Evolutionary conservation across 306 rosid genomes (phyloP).

Genomic region (Sicyos baderoa): DNA sequence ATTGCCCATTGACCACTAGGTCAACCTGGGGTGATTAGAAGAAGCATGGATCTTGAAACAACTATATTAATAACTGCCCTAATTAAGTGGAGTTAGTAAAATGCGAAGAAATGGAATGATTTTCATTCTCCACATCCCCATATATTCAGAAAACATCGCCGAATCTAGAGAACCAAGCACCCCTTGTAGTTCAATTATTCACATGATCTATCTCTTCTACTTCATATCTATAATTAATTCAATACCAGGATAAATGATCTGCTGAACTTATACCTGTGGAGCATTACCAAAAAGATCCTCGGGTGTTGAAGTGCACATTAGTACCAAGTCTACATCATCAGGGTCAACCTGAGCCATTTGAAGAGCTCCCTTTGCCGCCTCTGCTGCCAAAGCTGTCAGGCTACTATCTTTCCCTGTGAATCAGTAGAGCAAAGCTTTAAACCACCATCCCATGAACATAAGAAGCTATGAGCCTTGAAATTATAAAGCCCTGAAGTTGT

Average conservation of each 20-base stretch:
- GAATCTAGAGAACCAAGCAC: background rate
- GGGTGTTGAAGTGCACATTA: slow-evolving; percentile 97
- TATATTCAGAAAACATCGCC: background rate
- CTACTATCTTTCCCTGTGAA: slow-evolving; percentile 51
- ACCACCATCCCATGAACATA: slow-evolving; percentile 14
- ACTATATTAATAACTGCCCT: background rate
- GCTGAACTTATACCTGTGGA: slow-evolving; percentile 60
- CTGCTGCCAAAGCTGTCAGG: slow-evolving; percentile 54
- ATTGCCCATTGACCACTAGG: background rate
- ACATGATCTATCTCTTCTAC: background rate
- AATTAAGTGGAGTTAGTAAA: background rate
- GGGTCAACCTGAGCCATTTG: slow-evolving; percentile 89
- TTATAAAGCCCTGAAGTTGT: slow-evolving; percentile 7
- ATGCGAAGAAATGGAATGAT: background rate
- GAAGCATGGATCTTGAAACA: background rate
- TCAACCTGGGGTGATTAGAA: background rate
- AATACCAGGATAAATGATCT: slow-evolving; percentile 14
- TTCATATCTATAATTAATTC: background rate
- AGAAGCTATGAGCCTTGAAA: background rate
- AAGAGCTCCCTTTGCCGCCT: slow-evolving; percentile 76
- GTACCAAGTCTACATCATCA: slow-evolving; percentile 74
- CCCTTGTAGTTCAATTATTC: background rate
- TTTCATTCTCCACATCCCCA: background rate
- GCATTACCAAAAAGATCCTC: slow-evolving; percentile 96
- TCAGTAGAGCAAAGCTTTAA: slow-evolving; percentile 9